phyloP scores from a whole-genome alignment of 2,329 filamentous ascomycete genomes.

The Stagonosporopsis chrysanthemi region DNA sequence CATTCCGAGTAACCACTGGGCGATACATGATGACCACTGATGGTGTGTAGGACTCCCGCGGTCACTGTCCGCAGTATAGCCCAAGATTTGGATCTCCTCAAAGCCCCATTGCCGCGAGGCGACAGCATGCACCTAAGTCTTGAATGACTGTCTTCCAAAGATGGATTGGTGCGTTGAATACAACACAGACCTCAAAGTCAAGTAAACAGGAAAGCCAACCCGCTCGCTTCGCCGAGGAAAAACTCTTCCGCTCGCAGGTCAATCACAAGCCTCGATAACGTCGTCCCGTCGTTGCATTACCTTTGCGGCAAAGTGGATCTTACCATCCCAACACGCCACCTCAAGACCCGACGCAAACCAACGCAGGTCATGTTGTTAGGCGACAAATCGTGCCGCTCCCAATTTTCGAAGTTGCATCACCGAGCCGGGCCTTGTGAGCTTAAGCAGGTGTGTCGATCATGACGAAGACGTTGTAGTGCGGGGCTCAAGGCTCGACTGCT shows the following conservation, averaged over 20 bases:
- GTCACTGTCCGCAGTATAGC: too few species aligned
- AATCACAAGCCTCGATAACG: background rate
- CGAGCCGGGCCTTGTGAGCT: constrained; percentile 12
- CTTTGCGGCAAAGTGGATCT: constrained; percentile 12
- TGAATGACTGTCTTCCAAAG: background rate
- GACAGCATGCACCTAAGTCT: background rate
- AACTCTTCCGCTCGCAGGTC: background rate
- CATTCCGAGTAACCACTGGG: background rate
- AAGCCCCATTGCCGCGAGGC: background rate
- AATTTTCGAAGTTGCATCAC: constrained; percentile 9
- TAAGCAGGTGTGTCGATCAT: constrained; percentile 28
- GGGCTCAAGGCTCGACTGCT: constrained; percentile 16
- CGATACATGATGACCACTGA: background rate
- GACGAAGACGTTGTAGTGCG: constrained; percentile 24
- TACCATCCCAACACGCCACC: background rate
- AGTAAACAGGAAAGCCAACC: background rate
- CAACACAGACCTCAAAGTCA: background rate
- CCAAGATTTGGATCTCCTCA: too few species aligned
- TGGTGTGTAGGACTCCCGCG: background rate
- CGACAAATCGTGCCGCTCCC: constrained; percentile 4
- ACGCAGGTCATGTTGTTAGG: constrained; percentile 1
- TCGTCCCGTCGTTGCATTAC: constrained; percentile 13
- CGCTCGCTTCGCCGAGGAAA: background rate
- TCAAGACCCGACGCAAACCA: background rate
- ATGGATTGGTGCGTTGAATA: background rate